Base-by-base conservation (phyloP, 305 asterid genomes). In the Caryopteris hybrid region DNA sequence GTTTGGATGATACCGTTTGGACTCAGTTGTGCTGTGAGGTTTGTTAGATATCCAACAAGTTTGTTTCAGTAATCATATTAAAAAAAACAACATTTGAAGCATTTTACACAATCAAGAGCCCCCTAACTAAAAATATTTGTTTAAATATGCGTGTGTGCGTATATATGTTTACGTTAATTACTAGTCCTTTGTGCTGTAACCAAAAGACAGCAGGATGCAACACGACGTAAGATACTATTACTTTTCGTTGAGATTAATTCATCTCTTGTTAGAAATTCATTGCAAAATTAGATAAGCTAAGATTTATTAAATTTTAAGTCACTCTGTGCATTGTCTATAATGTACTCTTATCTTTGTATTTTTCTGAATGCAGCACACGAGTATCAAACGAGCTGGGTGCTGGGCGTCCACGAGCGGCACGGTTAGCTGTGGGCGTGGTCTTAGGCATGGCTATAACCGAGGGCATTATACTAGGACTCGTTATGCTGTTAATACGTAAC, bases 1-100 rank as follows among this genome's bases (percentile, higher is more conserved):
- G 86, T 91, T 65, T 91, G 96, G 96, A 88, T 87, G 96, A 88
- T 91, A 75, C 86, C 96, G 1, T 86, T 78, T 66, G 97, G 97
- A 66, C 92, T 91, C 54, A 78, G 95, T 78, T 72, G 76, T 77
- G 96, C 95, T 39, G 85, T 85, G 70, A 91, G 97, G 97, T 91
- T 22, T 72, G 84, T 77, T 61, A 20, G 20, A 31, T 14, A 20
- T 18, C 17, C 53, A 27, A 50, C 18, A 29, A 31, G 4, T 27
- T 21, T 53, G 1, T 22, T 70, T 46, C 12, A 6, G 4, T 8
- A 33, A 27, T 27, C 33, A 27, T 3, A 33, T 33, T 4, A 0
- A 9, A 45, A 11, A 3, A 36, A 36, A 36, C 42, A 36, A 36
- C 31, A n/a, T 4, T 25, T 2, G 0, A 36, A 6, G 42, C 42